Evolutionary conservation across 345 rosid genomes (phyloP), one percentile per base, ranked within the genome.

Genomic region (Adansonia digitata): DNA sequence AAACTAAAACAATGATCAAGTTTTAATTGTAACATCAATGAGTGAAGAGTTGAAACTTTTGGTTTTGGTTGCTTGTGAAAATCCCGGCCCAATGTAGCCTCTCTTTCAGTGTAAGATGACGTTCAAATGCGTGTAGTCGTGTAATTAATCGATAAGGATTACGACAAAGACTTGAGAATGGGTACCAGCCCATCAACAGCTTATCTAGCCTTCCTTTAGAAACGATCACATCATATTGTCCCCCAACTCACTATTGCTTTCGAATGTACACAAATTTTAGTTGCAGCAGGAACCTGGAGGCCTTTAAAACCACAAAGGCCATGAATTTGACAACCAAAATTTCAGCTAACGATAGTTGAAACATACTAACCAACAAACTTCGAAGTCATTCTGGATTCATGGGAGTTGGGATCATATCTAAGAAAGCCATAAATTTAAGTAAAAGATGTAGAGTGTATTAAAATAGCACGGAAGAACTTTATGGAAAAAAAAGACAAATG

Each of bases 151-250:
- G 52, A 42, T 26, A 2, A 42, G 61, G 68, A 51, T 69, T 42
- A 34, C 27, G 77, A 80, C 24, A 71, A 59, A 20, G 74, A 62
- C 72, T 73, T 69, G 43, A 80, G 72, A 49, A 69, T 9, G 75
- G 73, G 18, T 39, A 65, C 35, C 31, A 37, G 40, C 57, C 69
- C 60, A 46, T 42, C 35, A n/a, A n/a, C 11, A n/a, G 8, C 64
- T 26, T 37, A 1, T 46, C 43, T 57, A 15, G 45, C 35, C 18
- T 52, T 39, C 29, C 48, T 43, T 10, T 1, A 10, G 48, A 43
- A 37, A 37, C 39, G 5, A 46, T 13, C 17, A 27, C 15, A 56
- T 56, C 61, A 56, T 56, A 56, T 24, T 3, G 1, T 26, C 34
- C 61, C 61, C 61, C 3, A 56, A 56, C 52, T 48, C n/a, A 22